Base-by-base conservation (phyloP, 805 yeast genomes). In the Cyberlindnera nakhonratchasimensis region DNA sequence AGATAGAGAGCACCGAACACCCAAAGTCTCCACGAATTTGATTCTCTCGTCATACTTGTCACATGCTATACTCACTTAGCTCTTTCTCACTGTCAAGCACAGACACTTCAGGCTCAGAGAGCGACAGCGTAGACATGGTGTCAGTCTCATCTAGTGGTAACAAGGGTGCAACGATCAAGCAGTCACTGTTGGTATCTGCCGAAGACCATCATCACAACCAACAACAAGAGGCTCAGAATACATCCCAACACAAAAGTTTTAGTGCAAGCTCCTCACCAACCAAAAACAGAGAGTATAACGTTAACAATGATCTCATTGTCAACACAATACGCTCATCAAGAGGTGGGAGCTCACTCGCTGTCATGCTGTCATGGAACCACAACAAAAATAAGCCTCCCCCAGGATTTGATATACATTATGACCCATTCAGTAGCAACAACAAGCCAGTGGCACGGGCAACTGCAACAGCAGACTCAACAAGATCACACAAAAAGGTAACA, bases 61-160 rank as follows among this genome's bases (percentile, higher is more conserved):
- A 25, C 19, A 40, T 40, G 43, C 30, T 23, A 10, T 35, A 39
- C 37, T 43, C 43, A n/a, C 33, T 39, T 25, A 39, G 38, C 31
- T 39, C 47, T 1, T 10, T 39, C 18, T 43, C 47, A 6, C 29
- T 13, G 34, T 40, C 43, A 11, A 37, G 31, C 19, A 22, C 40
- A 7, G 6, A 16, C 22, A 23, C 39, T 4, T 32, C 42, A 13
- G 21, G 22, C 12, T 32, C 43, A 2, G 32, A 29, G 7, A 14
- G 19, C 6, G 34, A 41, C 34, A 40, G 40, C 22, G 16, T 23
- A 39, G 40, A 39, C 33, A 29, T 43, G 39, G 28, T n/a, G n/a
- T n/a, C n/a, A n/a, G n/a, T n/a, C n/a, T n/a, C n/a, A n/a, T n/a
- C n/a, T n/a, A n/a, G n/a, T n/a, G n/a, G n/a, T n/a, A n/a, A n/a